Conservation (phyloP, 1,139 yeast genomes). For the Geotrichum macrosporum region DNA sequence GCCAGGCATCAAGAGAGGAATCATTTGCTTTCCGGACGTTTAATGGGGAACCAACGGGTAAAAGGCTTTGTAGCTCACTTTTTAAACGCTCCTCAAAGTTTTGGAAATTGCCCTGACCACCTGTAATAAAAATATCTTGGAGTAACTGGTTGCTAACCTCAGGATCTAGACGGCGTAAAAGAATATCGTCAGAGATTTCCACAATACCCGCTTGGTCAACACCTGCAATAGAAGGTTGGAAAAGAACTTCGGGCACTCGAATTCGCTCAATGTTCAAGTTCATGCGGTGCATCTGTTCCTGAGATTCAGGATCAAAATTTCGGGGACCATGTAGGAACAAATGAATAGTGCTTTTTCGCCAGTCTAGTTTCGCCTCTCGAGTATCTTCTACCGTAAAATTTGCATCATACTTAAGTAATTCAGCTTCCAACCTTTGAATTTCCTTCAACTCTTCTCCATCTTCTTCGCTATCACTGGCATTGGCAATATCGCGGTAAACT, state of each 20-base stretch:
- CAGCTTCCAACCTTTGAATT: conserved; percentile 63
- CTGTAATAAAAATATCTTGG: conserved; percentile 72
- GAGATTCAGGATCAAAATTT: conserved; percentile 57
- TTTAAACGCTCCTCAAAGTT: conserved; percentile 63
- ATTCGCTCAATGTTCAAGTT: conserved; percentile 88
- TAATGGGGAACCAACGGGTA: conserved; percentile 66
- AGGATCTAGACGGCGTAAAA: conserved; percentile 57
- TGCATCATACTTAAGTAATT: conserved; percentile 75
- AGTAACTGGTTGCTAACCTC: conserved; percentile 48
- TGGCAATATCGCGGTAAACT: conserved; percentile 77
- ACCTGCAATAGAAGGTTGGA: conserved; percentile 95
- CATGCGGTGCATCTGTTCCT: conserved; percentile 77
- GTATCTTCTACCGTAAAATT: conserved; percentile 82
- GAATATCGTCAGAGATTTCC: conserved; percentile 68
- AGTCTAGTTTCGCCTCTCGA: conserved; percentile 75
- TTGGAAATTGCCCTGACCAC: conserved; percentile 70
- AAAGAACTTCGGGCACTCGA: conserved; percentile 84
- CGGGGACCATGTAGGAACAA: conserved; percentile 87
- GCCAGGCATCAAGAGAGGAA: conserved; percentile 83
- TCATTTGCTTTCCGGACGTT: conserved; percentile 60
- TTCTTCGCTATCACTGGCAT: conserved; percentile 67
- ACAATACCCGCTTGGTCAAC: conserved; percentile 89
- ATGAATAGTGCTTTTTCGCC: conserved; percentile 77
- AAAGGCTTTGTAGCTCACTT: conserved; percentile 60
- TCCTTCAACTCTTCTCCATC: conserved; percentile 68